Conservation (phyloP, 345 rosid genomes). For the Salix udensis region DNA sequence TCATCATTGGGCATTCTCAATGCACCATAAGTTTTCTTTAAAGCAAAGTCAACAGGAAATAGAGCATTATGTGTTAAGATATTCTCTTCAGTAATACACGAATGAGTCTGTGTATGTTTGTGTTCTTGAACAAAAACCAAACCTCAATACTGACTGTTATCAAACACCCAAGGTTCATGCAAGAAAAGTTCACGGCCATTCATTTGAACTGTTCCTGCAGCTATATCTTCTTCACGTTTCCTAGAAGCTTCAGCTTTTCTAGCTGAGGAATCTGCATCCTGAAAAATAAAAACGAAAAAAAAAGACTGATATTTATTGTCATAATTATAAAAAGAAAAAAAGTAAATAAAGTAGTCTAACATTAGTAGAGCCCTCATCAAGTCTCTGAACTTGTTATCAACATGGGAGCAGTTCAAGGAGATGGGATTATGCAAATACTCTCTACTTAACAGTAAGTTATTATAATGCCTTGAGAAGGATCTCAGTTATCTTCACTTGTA, state of each 20-base stretch:
- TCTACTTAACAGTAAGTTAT: too few species aligned
- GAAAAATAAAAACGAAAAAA: not conserved
- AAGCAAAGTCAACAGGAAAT: too few species aligned
- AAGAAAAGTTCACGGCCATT: conserved; percentile 86
- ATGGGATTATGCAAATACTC: too few species aligned
- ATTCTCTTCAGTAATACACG: too few species aligned
- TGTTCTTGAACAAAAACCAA: not conserved
- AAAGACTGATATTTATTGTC: not conserved
- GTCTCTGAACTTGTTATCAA: too few species aligned
- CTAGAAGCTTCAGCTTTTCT: conserved; percentile 71
- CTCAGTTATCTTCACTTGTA: too few species aligned
- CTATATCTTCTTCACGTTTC: conserved; percentile 78
- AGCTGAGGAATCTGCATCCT: conserved; percentile 65
- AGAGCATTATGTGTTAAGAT: too few species aligned
- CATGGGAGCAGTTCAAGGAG: too few species aligned
- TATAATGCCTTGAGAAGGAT: too few species aligned
- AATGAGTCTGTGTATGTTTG: not conserved
- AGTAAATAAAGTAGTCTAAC: not conserved
- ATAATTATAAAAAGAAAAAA: not conserved
- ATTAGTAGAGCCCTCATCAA: too few species aligned
- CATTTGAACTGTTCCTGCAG: conserved; percentile 67
- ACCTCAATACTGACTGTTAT: conserved; percentile 54
- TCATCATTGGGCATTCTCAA: too few species aligned
- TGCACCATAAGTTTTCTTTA: too few species aligned
- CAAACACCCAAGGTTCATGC: conserved; percentile 81